Conservation (phyloP, 306 rosid species). For the Dryas alaskensis region DNA sequence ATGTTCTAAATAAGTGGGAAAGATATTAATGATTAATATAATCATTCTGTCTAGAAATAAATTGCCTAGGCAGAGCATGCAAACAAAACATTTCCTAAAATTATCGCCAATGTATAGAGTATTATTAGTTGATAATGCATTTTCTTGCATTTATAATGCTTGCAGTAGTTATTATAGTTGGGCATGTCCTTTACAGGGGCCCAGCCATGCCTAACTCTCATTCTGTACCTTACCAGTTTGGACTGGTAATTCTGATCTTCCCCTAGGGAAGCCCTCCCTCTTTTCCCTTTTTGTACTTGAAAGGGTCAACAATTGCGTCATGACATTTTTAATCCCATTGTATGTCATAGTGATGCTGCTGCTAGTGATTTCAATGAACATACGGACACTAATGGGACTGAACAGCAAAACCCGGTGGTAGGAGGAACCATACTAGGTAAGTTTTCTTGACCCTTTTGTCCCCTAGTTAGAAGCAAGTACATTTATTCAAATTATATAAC, state of each 20-base stretch:
- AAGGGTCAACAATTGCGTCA: not conserved
- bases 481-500: not conserved
- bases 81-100: no score
- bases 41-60: no score
- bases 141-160: not conserved
- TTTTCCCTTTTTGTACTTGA: not conserved
- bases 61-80: no score
- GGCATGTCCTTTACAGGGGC: not conserved
- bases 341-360: slow-evolving; percentile 35
- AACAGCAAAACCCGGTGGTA: slow-evolving; percentile 25
- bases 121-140: not conserved
- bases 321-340: slow-evolving; percentile 5
- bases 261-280: no score
- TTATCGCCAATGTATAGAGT: no score
- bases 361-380: slow-evolving; percentile 33
- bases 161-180: not conserved
- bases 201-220: not conserved
- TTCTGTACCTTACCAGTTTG: not conserved
- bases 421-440: slow-evolving; percentile 47
- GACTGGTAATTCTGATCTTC: not conserved
- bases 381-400: slow-evolving; percentile 27
- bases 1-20: not conserved
- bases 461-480: not conserved
- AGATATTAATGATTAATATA: no score
- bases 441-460: not conserved